Base-by-base conservation (phyloP, 176 grass and related monocot species). In the Aegilops bicornis region DNA sequence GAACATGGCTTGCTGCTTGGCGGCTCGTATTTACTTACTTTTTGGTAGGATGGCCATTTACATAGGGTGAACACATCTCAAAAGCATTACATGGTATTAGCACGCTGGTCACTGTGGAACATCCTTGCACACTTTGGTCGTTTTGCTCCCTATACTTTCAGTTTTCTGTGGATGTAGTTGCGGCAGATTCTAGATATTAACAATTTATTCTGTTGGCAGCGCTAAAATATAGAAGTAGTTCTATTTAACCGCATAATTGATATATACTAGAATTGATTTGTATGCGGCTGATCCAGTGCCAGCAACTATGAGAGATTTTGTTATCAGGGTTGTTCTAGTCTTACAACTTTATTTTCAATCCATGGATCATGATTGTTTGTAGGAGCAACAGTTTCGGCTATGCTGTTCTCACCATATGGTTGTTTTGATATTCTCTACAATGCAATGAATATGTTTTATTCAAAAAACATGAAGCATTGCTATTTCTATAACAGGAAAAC, bases 401-500 rank as follows among this genome's bases (percentile, higher is more conserved):
- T 70, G 47, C 25, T 76, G 50, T 42, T 59, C 7, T 70, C 12
- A 7, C 31, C 30, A 39, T 47, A 69, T 22, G 11, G 6, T 60
- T 66, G 7, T 79, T 80, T 24, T 17, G 7, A 43, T 54, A 27
- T 82, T 17, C 11, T 42, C 29, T 39, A 63, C 65, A 33, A 82
- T 39, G 63, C 15, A 45, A 64, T 79, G 19, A 83, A 52, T 27
- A 70, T 32, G n/a, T 25, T 43, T 37, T 69, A 77, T 77, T 13
- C 22, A 58, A 79, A 65, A 78, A n/a, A 23, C n/a, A 12, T 56
- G 64, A 79, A 9, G 62, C 16, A 15, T n/a, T 77, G 35, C 29
- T 76, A 19, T 76, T 50, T 70, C 17, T 88, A 56, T 73, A 78
- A 82, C 90, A 96, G 96, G 92, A 96, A 56, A 96, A 96, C 39